phyloP scores from a whole-genome alignment of 1,139 yeast species.

The Candida sp. region DNA sequence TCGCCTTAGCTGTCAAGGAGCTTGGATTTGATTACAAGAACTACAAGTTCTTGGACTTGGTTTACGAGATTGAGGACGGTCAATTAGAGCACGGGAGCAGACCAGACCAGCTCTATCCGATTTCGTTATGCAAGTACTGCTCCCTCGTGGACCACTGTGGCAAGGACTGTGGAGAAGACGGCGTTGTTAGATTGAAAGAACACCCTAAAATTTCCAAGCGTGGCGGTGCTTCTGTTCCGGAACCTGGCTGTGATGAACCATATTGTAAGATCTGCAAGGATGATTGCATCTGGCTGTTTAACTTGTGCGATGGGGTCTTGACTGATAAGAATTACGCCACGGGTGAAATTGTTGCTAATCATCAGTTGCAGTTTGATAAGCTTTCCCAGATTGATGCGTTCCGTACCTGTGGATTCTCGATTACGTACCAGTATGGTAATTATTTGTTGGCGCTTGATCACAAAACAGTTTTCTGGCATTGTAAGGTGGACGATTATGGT shows the following conservation, averaged over 20 bases:
- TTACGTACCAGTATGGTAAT: constrained; percentile 19
- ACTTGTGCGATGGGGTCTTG: constrained; percentile 51
- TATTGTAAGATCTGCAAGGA: constrained; percentile 7
- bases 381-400: background rate
- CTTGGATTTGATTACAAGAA: background rate
- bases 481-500: constrained; percentile 6
- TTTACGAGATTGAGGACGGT: constrained; percentile 8
- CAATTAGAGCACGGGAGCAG: constrained; percentile 6
- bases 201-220: background rate
- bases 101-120: constrained; percentile 6
- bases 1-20: constrained; percentile 1
- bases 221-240: background rate
- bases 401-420: constrained; percentile 18
- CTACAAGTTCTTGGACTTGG: constrained; percentile 4
- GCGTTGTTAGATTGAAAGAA: background rate
- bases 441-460: constrained; percentile 14
- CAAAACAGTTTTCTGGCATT: constrained; percentile 7
- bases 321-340: constrained; percentile 9
- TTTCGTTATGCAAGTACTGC: constrained; percentile 4
- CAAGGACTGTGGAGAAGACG: constrained; percentile 1
- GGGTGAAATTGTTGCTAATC: constrained; percentile 7
- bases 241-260: background rate
- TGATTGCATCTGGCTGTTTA: constrained; percentile 26
- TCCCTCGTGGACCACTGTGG: constrained; percentile 1
- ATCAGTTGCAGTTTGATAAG: constrained; percentile 6